Evolutionary conservation across 2,329 filamentous ascomycete species (phyloP).

Genomic region (Microsporum canis): DNA sequence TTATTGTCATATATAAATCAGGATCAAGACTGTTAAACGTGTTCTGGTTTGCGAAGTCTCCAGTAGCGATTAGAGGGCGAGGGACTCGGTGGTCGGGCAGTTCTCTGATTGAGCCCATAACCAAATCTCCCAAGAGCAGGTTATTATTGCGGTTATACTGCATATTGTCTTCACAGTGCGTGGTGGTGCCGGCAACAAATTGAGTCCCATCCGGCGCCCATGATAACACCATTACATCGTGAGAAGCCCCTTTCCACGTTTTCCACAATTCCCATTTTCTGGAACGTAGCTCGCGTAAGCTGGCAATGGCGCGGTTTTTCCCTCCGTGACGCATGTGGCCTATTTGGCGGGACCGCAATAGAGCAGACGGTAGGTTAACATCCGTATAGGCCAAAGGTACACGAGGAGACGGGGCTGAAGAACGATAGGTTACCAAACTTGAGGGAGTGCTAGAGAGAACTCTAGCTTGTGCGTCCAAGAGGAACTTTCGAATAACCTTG

Average conservation of each 20-base stretch:
- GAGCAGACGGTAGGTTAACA: conserved; percentile 1
- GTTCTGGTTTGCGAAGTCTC: conserved; percentile 36
- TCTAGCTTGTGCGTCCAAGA: conserved; percentile 15
- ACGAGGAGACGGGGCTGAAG: too few relatives aligned
- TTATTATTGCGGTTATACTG: conserved; percentile 51
- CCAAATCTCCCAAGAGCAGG: conserved; percentile 42
- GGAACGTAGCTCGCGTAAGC: conserved; percentile 19
- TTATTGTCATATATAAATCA: conserved; percentile 46
- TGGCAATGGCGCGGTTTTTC: conserved; percentile 15
- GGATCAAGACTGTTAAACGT: conserved; percentile 36
- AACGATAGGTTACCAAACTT: not conserved
- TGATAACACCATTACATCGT: conserved; percentile 45
- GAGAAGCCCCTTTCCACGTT: conserved; percentile 47
- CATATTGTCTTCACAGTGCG: conserved; percentile 47
- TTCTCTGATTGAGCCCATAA: conserved; percentile 36
- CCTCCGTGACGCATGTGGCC: conserved; percentile 13
- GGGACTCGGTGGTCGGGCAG: conserved; percentile 42
- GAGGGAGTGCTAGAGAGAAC: conserved; percentile 15
- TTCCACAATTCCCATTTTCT: conserved; percentile 31
- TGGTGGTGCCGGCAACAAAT: conserved; percentile 48
- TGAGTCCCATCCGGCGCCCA: conserved; percentile 45
- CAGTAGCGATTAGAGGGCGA: conserved; percentile 27
- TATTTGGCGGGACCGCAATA: conserved; percentile 25
- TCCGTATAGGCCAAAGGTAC: not conserved
- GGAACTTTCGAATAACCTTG: conserved; percentile 16